Percentiles rank a stretch among this genome's conserved stretches.
These are phyloP conservation scores for Gautieria morchelliformis DNA, from an alignment of 768 basidiomycete genomes.

Conservation along the genomic window DNA sequence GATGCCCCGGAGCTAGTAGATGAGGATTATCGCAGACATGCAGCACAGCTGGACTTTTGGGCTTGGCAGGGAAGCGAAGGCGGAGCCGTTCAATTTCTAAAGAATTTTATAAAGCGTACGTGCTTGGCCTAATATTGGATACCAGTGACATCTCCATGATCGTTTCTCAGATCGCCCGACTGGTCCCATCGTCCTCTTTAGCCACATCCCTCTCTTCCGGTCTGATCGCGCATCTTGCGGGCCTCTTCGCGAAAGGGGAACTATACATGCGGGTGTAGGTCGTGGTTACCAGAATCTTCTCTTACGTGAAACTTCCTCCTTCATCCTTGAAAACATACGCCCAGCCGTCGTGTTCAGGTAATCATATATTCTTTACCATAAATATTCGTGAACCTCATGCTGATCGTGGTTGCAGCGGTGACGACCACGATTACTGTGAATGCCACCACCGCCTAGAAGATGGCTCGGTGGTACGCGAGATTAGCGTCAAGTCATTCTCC, in stretches of 20 bases:
- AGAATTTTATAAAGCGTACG: slow-evolving; percentile 32
- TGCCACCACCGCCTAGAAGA: slow-evolving; percentile 38
- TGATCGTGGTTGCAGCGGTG: slow-evolving; percentile 44
- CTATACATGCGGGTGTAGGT: slow-evolving; percentile 64
- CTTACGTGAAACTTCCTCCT: slow-evolving; percentile 49
- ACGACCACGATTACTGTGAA: slow-evolving; percentile 95
- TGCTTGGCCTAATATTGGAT: neutral
- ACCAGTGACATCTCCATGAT: neutral
- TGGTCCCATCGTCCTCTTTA: slow-evolving; percentile 60
- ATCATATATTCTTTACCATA: slow-evolving; percentile 8
- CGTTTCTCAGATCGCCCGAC: slow-evolving; percentile 19
- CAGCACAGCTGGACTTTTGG: slow-evolving; percentile 29
- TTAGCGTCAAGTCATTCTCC: slow-evolving; percentile 83
- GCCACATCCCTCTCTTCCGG: slow-evolving; percentile 80
- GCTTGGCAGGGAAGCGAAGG: slow-evolving; percentile 40
- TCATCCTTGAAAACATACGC: slow-evolving; percentile 52
- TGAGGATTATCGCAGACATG: slow-evolving; percentile 49
- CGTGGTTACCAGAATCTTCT: slow-evolving; percentile 80
- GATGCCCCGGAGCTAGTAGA: slow-evolving; percentile 69
- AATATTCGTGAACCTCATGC: neutral
- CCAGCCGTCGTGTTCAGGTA: slow-evolving; percentile 75
- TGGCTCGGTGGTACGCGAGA: slow-evolving; percentile 43
- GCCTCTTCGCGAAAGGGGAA: slow-evolving; percentile 62
- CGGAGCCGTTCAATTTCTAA: slow-evolving; percentile 49
- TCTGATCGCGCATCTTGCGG: slow-evolving; percentile 61